Conservation (phyloP, 176 grass and related monocot genomes). For the Oryza longistaminata region DNA sequence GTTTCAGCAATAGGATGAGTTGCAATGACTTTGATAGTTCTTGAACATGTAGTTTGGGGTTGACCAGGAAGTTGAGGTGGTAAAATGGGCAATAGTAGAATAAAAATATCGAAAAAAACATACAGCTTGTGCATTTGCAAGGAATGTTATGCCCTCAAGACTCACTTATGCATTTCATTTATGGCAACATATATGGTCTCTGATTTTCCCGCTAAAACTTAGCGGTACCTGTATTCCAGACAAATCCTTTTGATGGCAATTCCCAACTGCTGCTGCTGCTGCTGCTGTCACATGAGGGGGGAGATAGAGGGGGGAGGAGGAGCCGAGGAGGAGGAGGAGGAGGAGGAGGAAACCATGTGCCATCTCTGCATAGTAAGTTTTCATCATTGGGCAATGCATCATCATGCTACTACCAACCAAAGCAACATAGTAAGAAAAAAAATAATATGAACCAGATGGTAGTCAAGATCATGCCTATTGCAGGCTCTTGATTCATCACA, state of each 20-base stretch:
- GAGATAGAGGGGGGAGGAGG: neutral
- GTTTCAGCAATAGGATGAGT: neutral
- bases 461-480: neutral
- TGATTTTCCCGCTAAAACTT: neutral
- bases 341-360: neutral
- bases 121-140: neutral
- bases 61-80: neutral
- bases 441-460: neutral
- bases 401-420: neutral
- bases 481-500: neutral
- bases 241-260: neutral
- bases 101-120: neutral
- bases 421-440: neutral
- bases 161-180: neutral
- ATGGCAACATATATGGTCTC: neutral
- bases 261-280: neutral
- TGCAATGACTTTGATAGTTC: neutral
- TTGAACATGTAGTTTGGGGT: neutral
- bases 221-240: neutral
- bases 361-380: constrained; percentile 26
- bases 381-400: constrained; percentile 37
- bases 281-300: neutral
- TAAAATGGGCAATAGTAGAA: neutral
- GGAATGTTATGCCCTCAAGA: neutral
- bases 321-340: neutral